Evolutionary conservation across 2,329 filamentous ascomycete genomes (phyloP).

Genomic region (Fusarium buxicola): DNA sequence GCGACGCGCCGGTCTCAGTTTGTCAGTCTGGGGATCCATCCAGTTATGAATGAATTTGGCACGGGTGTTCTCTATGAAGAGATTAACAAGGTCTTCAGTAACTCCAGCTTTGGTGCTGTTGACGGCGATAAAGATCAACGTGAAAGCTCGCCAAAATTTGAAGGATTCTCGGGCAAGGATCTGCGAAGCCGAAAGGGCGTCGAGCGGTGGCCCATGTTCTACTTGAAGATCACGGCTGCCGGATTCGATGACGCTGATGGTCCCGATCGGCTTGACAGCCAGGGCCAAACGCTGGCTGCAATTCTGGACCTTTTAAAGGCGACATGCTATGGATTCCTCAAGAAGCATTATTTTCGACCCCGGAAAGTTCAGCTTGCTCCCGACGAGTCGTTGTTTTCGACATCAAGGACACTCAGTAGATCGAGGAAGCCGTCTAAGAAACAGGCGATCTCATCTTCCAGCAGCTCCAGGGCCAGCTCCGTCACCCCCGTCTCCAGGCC

Average conservation of each 20-base stretch:
- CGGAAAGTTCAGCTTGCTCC: slow-evolving; percentile 46
- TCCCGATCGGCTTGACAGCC: slow-evolving; percentile 56
- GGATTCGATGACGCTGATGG: slow-evolving; percentile 49
- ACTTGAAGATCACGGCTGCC: slow-evolving; percentile 71
- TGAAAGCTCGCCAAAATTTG: slow-evolving; percentile 51
- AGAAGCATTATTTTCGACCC: slow-evolving; percentile 76
- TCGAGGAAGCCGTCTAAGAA: slow-evolving; percentile 31
- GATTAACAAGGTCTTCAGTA: slow-evolving; percentile 80
- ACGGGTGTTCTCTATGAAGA: slow-evolving; percentile 79
- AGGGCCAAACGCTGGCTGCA: slow-evolving; percentile 60
- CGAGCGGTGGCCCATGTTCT: slow-evolving; percentile 92
- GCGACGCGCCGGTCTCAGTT: slow-evolving; percentile 83
- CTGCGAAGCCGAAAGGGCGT: slow-evolving; percentile 68
- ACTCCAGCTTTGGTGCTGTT: slow-evolving; percentile 79
- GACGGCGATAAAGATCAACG: slow-evolving; percentile 60
- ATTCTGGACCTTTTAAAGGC: slow-evolving; percentile 72
- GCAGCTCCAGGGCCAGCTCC: slow-evolving; percentile 30
- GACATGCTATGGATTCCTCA: slow-evolving; percentile 79
- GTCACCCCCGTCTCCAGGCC: slow-evolving; percentile 9
- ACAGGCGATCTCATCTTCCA: slow-evolving; percentile 11
- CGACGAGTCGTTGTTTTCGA: slow-evolving; percentile 43
- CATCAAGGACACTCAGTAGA: slow-evolving; percentile 34
- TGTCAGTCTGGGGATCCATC: slow-evolving; percentile 79
- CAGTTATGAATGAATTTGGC: slow-evolving; percentile 66
- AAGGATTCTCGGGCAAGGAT: slow-evolving; percentile 63